Evolutionary conservation across 768 basidiomycete genomes (phyloP).

Genomic region (Guyanaporus albipodus): DNA sequence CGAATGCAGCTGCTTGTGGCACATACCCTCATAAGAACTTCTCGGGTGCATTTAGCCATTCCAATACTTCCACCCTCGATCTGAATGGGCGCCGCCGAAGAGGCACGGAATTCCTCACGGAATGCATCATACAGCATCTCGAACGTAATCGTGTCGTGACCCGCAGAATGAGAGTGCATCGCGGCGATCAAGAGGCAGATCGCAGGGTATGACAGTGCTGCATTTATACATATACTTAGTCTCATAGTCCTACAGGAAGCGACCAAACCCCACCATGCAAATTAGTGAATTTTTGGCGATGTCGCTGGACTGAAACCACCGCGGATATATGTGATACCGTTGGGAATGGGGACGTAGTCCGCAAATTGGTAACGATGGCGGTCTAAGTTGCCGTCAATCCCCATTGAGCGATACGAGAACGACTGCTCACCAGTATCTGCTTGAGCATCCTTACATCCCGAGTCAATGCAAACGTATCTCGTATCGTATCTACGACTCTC

Average conservation of each 20-base stretch:
- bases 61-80: slow-evolving; percentile 72
- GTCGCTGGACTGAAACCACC: slow-evolving; percentile 50
- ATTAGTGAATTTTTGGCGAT: slow-evolving; percentile 48
- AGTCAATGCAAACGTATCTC: slow-evolving; percentile 58
- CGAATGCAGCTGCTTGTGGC: neutral
- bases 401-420: neutral
- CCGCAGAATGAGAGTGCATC: slow-evolving; percentile 69
- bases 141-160: slow-evolving; percentile 81
- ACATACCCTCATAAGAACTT: slow-evolving; percentile 65
- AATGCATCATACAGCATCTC: slow-evolving; percentile 86
- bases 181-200: slow-evolving; percentile 84
- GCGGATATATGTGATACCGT: slow-evolving; percentile 40
- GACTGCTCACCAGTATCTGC: slow-evolving; percentile 56
- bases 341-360: slow-evolving; percentile 51
- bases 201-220: slow-evolving; percentile 74
- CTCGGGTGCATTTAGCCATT: slow-evolving; percentile 63
- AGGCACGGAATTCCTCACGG: slow-evolving; percentile 67
- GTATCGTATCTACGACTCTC: slow-evolving; percentile 42
- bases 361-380: slow-evolving; percentile 42
- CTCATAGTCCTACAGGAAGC: neutral
- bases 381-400: slow-evolving; percentile 35
- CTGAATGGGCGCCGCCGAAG: slow-evolving; percentile 70
- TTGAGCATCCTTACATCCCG: slow-evolving; percentile 56
- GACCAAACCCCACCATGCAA: slow-evolving; percentile 45
- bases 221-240: slow-evolving; percentile 1